Percentiles rank a stretch among this genome's conserved stretches.
phyloP scores from a whole-genome alignment of 306 rosid species.

The Vachellia pachyceras region DNA sequence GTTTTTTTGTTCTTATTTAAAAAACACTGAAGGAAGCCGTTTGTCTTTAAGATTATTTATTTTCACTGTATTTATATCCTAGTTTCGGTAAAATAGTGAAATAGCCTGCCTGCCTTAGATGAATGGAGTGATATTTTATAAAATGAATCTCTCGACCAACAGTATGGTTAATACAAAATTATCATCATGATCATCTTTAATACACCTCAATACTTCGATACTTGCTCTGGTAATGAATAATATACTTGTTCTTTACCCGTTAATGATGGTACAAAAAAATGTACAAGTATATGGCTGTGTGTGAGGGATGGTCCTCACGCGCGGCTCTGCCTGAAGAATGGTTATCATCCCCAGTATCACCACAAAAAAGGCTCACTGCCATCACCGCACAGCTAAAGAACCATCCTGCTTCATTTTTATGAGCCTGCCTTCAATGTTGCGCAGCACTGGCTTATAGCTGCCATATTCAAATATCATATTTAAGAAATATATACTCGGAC shows the following conservation, averaged over 20 bases:
- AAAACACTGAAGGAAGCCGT: neutral
- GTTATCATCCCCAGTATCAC: slow-evolving; percentile 19
- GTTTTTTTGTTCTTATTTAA: too few species aligned
- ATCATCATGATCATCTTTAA: slow-evolving; percentile 13
- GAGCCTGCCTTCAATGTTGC: slow-evolving; percentile 80
- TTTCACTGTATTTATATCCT: neutral
- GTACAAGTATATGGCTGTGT: slow-evolving; percentile 13
- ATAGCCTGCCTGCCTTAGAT: neutral
- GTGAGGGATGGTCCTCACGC: slow-evolving; percentile 21
- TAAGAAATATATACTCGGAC: slow-evolving; percentile 4
- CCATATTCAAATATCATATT: slow-evolving; percentile 36
- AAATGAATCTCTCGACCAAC: slow-evolving; percentile 18
- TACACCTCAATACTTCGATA: neutral
- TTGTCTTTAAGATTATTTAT: neutral
- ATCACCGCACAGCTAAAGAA: slow-evolving; percentile 53
- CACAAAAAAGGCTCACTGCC: slow-evolving; percentile 18
- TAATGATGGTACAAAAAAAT: neutral
- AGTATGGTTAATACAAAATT: slow-evolving; percentile 30
- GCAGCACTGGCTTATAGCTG: slow-evolving; percentile 88
- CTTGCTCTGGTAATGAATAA: too few species aligned
- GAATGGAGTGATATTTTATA: neutral
- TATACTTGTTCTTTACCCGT: slow-evolving; percentile 19
- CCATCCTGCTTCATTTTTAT: slow-evolving; percentile 87
- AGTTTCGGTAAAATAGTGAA: neutral
- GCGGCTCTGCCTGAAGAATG: slow-evolving; percentile 12